Percentiles rank a stretch among this genome's conserved stretches.
Conservation (phyloP, 768 basidiomycete genomes). For the Macrolepiota albuminosa region DNA sequence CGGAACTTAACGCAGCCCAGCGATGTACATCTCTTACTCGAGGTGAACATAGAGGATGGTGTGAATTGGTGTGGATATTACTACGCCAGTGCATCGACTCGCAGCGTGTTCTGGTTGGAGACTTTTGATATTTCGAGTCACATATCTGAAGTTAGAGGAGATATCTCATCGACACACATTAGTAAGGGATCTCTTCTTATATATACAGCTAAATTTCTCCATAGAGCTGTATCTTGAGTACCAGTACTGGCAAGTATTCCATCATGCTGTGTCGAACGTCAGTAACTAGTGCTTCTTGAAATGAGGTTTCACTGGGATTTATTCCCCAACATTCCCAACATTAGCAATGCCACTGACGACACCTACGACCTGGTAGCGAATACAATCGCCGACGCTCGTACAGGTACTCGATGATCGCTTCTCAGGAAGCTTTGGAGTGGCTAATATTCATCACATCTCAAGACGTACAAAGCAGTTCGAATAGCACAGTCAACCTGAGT, state of each 20-base stretch:
- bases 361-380: slow-evolving; percentile 2
- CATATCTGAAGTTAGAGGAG: not conserved
- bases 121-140: not conserved
- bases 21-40: slow-evolving; percentile 1
- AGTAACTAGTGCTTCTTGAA: not conserved
- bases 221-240: slow-evolving; percentile 9
- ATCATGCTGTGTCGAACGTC: not conserved
- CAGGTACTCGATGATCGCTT: not conserved
- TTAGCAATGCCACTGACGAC: not conserved
- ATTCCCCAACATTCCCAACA: slow-evolving; percentile 2
- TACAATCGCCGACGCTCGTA: slow-evolving; percentile 6
- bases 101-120: slow-evolving; percentile 6
- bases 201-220: not conserved
- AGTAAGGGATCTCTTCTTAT: not conserved
- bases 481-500: slow-evolving; percentile 1
- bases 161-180: not conserved
- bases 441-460: not conserved
- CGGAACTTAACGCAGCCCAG: not conserved
- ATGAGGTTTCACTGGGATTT: slow-evolving; percentile 6
- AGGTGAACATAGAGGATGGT: not conserved
- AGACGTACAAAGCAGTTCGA: slow-evolving; percentile 6
- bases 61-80: slow-evolving; percentile 4
- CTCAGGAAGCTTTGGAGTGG: not conserved
- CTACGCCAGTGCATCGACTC: not conserved
- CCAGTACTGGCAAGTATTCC: slow-evolving; percentile 7